These are phyloP conservation scores for Daedalea quercina DNA, from an alignment of 768 basidiomycete genomes.

Conservation along the genomic window DNA sequence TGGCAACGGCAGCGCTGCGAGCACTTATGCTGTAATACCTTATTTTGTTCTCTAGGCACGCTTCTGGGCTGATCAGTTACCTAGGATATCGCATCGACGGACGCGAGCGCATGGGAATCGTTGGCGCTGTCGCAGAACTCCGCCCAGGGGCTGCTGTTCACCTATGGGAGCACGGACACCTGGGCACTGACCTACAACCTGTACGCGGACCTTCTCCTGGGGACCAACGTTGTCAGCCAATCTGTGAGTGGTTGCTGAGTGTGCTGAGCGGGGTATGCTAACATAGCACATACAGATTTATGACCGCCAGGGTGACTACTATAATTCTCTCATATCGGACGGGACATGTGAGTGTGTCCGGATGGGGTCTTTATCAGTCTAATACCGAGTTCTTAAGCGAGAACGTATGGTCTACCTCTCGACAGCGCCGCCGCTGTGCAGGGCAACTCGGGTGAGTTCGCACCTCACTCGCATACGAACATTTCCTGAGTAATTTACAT, in stretches of 20 bases:
- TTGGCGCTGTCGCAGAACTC: neutral
- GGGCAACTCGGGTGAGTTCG: neutral
- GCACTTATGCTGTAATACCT: constrained; percentile 11
- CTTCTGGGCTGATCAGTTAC: neutral
- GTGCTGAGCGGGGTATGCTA: neutral
- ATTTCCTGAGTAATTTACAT: too few relatives aligned
- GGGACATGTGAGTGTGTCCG: neutral
- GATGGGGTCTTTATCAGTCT: neutral
- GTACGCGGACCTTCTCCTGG: constrained; percentile 7
- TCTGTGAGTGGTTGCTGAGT: neutral
- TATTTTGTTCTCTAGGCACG: neutral
- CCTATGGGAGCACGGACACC: constrained; percentile 1
- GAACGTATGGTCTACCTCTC: neutral
- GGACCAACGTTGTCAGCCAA: constrained; percentile 1
- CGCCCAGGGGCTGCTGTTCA: neutral
- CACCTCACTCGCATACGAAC: neutral
- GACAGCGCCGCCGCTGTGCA: constrained; percentile 1
- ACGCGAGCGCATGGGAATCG: constrained; percentile 1
- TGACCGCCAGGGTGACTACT: neutral
- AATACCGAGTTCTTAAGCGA: neutral
- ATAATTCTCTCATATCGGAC: neutral
- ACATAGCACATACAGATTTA: neutral
- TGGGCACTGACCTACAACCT: constrained; percentile 9
- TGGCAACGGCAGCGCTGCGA: constrained; percentile 6
- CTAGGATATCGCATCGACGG: neutral